Evolutionary conservation across 257 asterid genomes (phyloP).

Genomic region (Nyctanthes arbortristis): DNA sequence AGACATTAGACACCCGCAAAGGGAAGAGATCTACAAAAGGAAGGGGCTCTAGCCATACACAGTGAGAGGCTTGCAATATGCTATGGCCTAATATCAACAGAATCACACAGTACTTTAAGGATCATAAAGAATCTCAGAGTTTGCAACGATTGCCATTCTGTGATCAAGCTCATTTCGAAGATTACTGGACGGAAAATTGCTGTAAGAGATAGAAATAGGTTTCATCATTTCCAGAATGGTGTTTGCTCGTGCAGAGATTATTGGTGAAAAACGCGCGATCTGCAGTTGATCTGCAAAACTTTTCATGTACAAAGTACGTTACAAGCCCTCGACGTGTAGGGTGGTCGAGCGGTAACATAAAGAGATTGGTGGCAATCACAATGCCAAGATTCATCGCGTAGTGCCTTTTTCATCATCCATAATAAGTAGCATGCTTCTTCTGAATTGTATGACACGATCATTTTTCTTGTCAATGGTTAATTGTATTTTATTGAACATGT

Average conservation of each 20-base stretch:
- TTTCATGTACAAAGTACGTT: background rate
- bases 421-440: too few species aligned
- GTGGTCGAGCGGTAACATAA: background rate
- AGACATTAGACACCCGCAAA: constrained; percentile 50
- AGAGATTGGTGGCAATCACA: background rate
- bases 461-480: background rate
- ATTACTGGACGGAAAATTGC: constrained; percentile 36
- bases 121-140: constrained; percentile 54
- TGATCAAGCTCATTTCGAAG: constrained; percentile 50
- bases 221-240: constrained; percentile 65
- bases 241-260: constrained; percentile 58
- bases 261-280: constrained; percentile 42
- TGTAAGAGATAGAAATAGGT: constrained; percentile 59
- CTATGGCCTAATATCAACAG: constrained; percentile 49
- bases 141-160: constrained; percentile 55
- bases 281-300: background rate
- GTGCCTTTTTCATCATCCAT: too few species aligned
- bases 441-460: too few species aligned
- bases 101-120: constrained; percentile 32
- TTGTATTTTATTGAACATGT: too few species aligned
- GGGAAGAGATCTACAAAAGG: constrained; percentile 50
- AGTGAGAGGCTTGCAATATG: constrained; percentile 64
- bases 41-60: constrained; percentile 46
- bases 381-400: too few species aligned
- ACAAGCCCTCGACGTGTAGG: background rate